Conservation (phyloP, 2,329 filamentous ascomycete genomes). For the Trichoderma koningii region DNA sequence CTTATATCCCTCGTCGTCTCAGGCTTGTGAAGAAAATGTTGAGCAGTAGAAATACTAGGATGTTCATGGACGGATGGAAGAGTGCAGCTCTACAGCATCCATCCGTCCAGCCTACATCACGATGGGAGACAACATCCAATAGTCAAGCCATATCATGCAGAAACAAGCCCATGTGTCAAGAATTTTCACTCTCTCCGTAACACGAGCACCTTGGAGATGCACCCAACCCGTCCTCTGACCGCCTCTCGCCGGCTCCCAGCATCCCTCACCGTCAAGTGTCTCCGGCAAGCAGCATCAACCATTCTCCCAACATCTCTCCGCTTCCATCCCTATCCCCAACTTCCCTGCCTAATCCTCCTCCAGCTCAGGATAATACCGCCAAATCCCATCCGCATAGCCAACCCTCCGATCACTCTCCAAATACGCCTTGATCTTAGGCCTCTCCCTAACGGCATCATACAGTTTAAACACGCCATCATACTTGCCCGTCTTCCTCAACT, state of each 20-base stretch:
- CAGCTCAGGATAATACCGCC: conserved; percentile 71
- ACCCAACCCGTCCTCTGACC: not conserved
- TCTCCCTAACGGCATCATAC: conserved; percentile 62
- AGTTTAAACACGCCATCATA: conserved; percentile 65
- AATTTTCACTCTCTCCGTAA: not conserved
- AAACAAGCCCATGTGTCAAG: not conserved
- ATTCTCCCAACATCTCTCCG: too few species aligned
- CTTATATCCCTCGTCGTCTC: not conserved
- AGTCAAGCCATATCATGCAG: not conserved
- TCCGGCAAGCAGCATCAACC: not conserved
- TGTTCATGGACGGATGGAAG: not conserved
- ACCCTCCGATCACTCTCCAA: conserved; percentile 64
- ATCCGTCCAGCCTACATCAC: not conserved
- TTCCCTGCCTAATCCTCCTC: conserved; percentile 47
- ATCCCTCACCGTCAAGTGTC: not conserved
- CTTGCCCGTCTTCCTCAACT: conserved; percentile 56
- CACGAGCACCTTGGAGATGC: not conserved
- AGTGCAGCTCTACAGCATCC: not conserved
- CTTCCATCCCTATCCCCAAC: too few species aligned
- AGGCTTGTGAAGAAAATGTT: too few species aligned
- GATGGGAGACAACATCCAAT: not conserved
- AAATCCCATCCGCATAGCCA: conserved; percentile 67
- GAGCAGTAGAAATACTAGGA: not conserved
- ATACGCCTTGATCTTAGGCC: conserved; percentile 68
- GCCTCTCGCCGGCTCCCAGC: not conserved